Evolutionary conservation across 2,329 filamentous ascomycete genomes (phyloP).

Genomic region (Sporothrix schenckii): DNA sequence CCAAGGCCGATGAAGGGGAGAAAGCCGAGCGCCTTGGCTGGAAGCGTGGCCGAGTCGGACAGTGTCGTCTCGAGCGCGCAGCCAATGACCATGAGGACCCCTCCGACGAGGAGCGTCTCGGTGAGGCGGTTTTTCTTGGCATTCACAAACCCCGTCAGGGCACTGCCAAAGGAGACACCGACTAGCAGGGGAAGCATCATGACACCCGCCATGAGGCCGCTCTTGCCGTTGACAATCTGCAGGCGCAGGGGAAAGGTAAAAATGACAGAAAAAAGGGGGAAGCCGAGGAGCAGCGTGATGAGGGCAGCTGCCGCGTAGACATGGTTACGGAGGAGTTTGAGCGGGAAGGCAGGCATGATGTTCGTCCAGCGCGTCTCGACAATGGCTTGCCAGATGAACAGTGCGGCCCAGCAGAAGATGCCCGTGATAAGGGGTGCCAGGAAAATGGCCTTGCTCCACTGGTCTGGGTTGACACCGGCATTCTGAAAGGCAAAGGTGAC

Average conservation of each 20-base stretch:
- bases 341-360: conserved; percentile 52
- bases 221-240: conserved; percentile 54
- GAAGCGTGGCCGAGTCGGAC: conserved; percentile 43
- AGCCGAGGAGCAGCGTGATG: conserved; percentile 55
- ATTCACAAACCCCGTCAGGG: conserved; percentile 50
- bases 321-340: conserved; percentile 52
- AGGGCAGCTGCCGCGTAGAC: conserved; percentile 50
- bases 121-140: conserved; percentile 47
- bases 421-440: conserved; percentile 49
- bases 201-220: conserved; percentile 51
- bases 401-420: conserved; percentile 42
- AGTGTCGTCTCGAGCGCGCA: conserved; percentile 53
- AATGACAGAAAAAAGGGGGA: conserved; percentile 53
- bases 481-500: conserved; percentile 63
- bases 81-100: conserved; percentile 51
- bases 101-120: conserved; percentile 50
- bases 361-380: conserved; percentile 41
- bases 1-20: conserved; percentile 57
- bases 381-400: conserved; percentile 49
- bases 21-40: conserved; percentile 54
- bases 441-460: conserved; percentile 51
- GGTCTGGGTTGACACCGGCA: conserved; percentile 45
- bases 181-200: conserved; percentile 59
- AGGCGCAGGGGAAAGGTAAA: conserved; percentile 55
- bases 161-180: conserved; percentile 52